phyloP scores from a whole-genome alignment of 441 rosid genomes.

The Jatropha multifida region DNA sequence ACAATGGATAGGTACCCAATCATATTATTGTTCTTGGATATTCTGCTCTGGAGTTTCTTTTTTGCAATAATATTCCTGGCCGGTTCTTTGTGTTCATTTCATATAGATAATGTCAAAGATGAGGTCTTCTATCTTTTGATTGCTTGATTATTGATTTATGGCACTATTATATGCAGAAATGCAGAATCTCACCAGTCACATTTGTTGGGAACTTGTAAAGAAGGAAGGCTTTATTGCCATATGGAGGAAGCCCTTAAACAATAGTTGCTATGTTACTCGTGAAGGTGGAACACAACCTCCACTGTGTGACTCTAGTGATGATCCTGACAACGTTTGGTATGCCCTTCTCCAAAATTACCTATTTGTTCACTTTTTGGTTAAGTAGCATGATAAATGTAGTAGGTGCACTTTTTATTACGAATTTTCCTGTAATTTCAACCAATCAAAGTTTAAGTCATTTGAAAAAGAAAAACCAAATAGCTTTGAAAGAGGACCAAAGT shows the following conservation, averaged over 20 bases:
- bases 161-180: constrained; percentile 51
- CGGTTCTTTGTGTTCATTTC: background rate
- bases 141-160: constrained; percentile 16
- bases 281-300: constrained; percentile 59
- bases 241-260: constrained; percentile 84
- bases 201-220: constrained; percentile 89
- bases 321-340: constrained; percentile 84
- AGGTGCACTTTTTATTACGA: background rate
- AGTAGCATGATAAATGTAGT: background rate
- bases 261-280: constrained; percentile 76
- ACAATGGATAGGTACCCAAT: constrained; percentile 73
- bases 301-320: constrained; percentile 62
- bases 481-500: background rate
- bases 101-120: constrained; percentile 3
- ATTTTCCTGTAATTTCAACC: background rate
- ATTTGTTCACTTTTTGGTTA: background rate
- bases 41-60: background rate
- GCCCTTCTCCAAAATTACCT: constrained; percentile 11
- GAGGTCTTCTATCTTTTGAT: constrained; percentile 2
- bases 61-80: background rate
- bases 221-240: constrained; percentile 86
- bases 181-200: constrained; percentile 67
- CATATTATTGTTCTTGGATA: constrained; percentile 1
- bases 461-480: background rate
- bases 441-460: too few species aligned